These are phyloP conservation scores for Laguncularia racemosa DNA, from an alignment of 345 rosid species.

Conservation along the genomic window DNA sequence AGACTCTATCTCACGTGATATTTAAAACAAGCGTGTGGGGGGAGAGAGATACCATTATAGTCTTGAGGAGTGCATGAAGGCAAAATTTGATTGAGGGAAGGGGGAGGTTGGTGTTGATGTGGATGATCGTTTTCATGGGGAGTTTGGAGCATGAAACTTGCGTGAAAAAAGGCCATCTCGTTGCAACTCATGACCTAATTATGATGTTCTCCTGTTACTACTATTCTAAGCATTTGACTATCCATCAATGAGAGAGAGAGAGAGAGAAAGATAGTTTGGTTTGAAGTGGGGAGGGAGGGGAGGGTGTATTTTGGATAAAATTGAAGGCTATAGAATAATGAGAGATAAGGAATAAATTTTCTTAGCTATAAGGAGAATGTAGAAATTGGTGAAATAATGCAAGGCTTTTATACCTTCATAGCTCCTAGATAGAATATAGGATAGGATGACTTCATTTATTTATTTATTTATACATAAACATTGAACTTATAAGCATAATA, in stretches of 20 bases:
- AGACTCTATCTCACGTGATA: not conserved
- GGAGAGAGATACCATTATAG: constrained; percentile 48
- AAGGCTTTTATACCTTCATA: constrained; percentile 33
- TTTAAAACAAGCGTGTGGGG: not conserved
- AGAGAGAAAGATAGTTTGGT: constrained; percentile 1
- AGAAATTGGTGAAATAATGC: constrained; percentile 17
- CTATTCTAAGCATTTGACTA: constrained; percentile 1
- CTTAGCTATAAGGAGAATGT: constrained; percentile 15
- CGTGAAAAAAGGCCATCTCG: constrained; percentile 82
- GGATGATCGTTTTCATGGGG: constrained; percentile 58
- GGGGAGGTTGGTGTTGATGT: constrained; percentile 39
- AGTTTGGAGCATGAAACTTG: constrained; percentile 82
- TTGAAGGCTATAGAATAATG: not conserved
- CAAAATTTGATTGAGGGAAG: constrained; percentile 60
- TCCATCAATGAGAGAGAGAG: constrained; percentile 1
- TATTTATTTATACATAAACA: too few relatives aligned
- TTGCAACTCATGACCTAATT: constrained; percentile 53
- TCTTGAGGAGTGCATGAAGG: constrained; percentile 67
- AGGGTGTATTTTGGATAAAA: not conserved
- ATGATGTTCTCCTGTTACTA: constrained; percentile 2
- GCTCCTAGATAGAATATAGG: constrained; percentile 7
- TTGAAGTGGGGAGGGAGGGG: not conserved
- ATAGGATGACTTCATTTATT: constrained; percentile 1
- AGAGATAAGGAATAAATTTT: constrained; percentile 4
- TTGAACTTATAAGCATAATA: too few relatives aligned